Evolutionary conservation across 148 eudicot genomes (phyloP), one percentile per base, ranked within the genome.

Genomic region (Cornus kousa): DNA sequence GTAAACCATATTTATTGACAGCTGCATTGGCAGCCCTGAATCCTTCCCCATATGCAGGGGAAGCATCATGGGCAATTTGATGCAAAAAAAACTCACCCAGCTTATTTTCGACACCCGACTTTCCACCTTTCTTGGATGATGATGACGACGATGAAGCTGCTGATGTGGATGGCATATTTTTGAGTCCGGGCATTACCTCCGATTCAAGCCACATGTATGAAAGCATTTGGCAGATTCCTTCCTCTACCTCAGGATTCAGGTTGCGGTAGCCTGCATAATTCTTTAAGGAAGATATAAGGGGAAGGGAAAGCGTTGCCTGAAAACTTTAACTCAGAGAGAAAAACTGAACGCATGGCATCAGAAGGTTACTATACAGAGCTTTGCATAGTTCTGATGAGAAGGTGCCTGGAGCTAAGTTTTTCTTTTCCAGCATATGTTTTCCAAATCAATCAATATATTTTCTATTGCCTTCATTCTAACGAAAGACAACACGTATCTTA

Each of bases 191-290:
- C 72, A 88, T 86, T 70, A 94, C 97, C 80, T 97, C 99, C 28
- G 99, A 85, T 73, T 97, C 99, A 3, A 97, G 98, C 99, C 99
- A 97, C 95, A 97, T 92, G 90, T 92, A 83, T 5, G 97, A 88
- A 74, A 97, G 93, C 74, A 94, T 95, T 87, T 92, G 99, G 75
- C 99, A 97, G 48, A 97, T 97, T 9, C 99, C 99, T 82, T 97
- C 99, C 74, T 97, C 99, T 9, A 97, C 92, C 64, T 90, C 92
- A 4, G 95, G 95, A 66, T 83, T 90, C 22, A 97, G 97, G 74
- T 94, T 94, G 17, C 94, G 87, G 75, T 82, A 97, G 35, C 95
- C 99, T 97, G 89, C 73, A 73, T 23, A 78, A 40, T 31, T 53
- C 71, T 39, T 35, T 4, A 62, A 62, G 66, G 9, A n/a, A 62